These are phyloP conservation scores for Castanospermum australe DNA, from an alignment of 306 rosid species.

Conservation along the genomic window DNA sequence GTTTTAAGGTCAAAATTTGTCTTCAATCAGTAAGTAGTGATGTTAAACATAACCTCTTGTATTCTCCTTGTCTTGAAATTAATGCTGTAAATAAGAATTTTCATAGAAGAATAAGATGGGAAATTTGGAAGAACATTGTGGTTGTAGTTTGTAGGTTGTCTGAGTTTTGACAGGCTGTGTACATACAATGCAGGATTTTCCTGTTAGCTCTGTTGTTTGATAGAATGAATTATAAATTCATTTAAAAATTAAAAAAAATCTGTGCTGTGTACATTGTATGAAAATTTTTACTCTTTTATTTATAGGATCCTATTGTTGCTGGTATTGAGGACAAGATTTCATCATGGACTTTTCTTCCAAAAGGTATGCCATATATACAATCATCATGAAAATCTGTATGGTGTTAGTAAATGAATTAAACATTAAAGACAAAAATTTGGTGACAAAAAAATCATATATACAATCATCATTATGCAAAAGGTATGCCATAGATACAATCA, in stretches of 20 bases:
- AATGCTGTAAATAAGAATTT: background rate
- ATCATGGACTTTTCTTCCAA: slow-evolving; percentile 96
- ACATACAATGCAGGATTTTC: background rate
- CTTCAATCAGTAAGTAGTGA: background rate
- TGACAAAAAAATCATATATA: too few relatives aligned
- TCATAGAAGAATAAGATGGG: background rate
- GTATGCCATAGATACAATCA: too few relatives aligned
- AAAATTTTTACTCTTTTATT: slow-evolving; percentile 14
- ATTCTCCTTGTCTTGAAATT: background rate
- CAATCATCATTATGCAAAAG: too few relatives aligned
- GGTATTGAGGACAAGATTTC: slow-evolving; percentile 96
- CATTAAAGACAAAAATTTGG: too few relatives aligned
- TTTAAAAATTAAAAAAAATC: background rate
- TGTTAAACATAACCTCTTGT: background rate
- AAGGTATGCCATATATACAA: slow-evolving; percentile 51
- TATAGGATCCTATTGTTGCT: slow-evolving; percentile 85
- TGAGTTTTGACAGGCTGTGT: background rate
- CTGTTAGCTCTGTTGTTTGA: background rate
- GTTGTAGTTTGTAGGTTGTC: background rate
- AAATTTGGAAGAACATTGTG: background rate
- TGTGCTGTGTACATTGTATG: background rate
- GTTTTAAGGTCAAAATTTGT: background rate
- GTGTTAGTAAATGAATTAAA: too few relatives aligned
- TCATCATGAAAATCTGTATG: background rate
- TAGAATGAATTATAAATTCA: background rate